Conservation (phyloP, 345 rosid genomes). For the Salix brachista region DNA sequence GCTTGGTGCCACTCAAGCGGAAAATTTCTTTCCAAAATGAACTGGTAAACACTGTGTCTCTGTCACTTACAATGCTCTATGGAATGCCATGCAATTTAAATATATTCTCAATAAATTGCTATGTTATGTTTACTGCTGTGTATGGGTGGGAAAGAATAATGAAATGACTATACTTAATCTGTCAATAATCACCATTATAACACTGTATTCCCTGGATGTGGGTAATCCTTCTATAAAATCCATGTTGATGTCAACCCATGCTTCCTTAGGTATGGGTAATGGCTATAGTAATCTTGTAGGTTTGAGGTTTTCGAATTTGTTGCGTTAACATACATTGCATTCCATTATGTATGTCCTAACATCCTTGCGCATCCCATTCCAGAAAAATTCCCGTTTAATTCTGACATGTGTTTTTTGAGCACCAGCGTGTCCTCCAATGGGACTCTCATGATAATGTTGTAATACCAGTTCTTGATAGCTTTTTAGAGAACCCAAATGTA, state of each 20-base stretch:
- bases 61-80: too few species aligned
- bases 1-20: neutral
- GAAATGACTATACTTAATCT: too few species aligned
- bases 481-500: too few species aligned
- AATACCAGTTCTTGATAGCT: too few species aligned
- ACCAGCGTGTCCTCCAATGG: neutral
- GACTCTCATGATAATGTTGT: neutral
- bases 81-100: neutral
- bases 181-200: neutral
- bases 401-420: neutral
- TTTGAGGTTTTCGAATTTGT: neutral
- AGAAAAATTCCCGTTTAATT: neutral
- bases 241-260: neutral
- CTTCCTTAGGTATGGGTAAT: neutral
- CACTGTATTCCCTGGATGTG: neutral
- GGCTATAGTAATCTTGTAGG: neutral
- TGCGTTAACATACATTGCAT: too few species aligned
- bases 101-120: too few species aligned
- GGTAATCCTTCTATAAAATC: neutral
- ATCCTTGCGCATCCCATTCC: neutral
- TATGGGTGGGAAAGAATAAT: too few species aligned
- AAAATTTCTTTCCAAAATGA: neutral
- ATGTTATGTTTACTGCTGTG: too few species aligned
- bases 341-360: neutral
- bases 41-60: neutral